A percentile compares a stretch with the other conserved stretches of the same genome.
Conservation (phyloP, 192 early-diverging fungal genomes). For the Podila clonocystis region DNA sequence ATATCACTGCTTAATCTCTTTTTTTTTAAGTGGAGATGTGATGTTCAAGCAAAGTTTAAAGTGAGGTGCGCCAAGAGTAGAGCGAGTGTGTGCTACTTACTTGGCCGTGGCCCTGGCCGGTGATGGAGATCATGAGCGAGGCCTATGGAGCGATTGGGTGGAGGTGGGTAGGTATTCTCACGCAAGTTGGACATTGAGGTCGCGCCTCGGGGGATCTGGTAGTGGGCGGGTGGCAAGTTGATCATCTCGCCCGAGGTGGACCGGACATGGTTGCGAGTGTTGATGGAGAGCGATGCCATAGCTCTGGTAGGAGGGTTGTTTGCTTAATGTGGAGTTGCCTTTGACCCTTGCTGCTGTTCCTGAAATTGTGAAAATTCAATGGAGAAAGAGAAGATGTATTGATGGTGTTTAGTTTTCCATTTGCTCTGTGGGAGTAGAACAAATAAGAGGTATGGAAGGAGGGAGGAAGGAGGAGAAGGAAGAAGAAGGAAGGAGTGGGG, state of each 20-base stretch:
- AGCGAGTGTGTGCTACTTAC: conserved; percentile 2
- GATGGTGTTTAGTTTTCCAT: too few species aligned
- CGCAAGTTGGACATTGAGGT: conserved; percentile 47
- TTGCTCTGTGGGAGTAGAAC: too few species aligned
- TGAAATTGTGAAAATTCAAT: background rate
- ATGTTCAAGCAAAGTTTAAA: too few species aligned
- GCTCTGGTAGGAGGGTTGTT: background rate
- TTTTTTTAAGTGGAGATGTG: background rate
- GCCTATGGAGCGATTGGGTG: conserved; percentile 11
- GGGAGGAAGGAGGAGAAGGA: background rate
- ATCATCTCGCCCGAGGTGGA: conserved; percentile 50
- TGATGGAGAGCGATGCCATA: conserved; percentile 46
- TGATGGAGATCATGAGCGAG: conserved; percentile 18
- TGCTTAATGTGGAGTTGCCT: background rate
- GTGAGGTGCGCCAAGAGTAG: background rate
- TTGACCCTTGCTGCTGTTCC: background rate
- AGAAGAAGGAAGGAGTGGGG: background rate
- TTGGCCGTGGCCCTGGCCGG: conserved; percentile 27
- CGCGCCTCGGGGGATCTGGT: conserved; percentile 39
- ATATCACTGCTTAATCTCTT: too few species aligned
- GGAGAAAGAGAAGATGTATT: too few species aligned
- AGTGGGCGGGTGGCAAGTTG: conserved; percentile 27
- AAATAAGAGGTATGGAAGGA: background rate
- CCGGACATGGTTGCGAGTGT: conserved; percentile 37
- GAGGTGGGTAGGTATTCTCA: conserved; percentile 30